phyloP scores from a whole-genome alignment of 2,329 filamentous ascomycete species.

The Colletotrichum sp. region DNA sequence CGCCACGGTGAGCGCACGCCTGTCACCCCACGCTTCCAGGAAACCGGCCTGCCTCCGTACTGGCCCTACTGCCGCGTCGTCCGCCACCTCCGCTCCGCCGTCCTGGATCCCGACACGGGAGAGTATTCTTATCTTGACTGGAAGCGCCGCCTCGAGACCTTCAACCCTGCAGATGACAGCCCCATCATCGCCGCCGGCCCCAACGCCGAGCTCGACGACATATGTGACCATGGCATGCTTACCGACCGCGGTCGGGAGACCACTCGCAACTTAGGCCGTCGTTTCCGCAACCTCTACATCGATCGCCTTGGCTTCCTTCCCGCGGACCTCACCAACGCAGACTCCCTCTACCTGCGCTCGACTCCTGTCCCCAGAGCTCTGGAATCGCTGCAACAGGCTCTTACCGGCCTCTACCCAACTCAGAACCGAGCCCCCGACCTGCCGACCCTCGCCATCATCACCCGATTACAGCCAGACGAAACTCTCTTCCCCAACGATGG shows the following conservation, averaged over 20 bases:
- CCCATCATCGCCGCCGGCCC: slow-evolving; percentile 73
- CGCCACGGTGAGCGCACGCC: slow-evolving; percentile 85
- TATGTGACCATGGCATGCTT: slow-evolving; percentile 81
- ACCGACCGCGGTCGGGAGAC: slow-evolving; percentile 78
- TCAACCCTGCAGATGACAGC: slow-evolving; percentile 69
- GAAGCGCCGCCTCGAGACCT: slow-evolving; percentile 82
- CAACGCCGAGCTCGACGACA: slow-evolving; percentile 72
- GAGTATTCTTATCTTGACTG: slow-evolving; percentile 58
- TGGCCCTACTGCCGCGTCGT: slow-evolving; percentile 93
- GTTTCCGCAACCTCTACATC: slow-evolving; percentile 75
- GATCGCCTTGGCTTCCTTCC: slow-evolving; percentile 78
- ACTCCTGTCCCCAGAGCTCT: slow-evolving; percentile 78
- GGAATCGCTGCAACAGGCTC: slow-evolving; percentile 78
- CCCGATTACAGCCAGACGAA: slow-evolving; percentile 70
- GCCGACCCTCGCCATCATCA: slow-evolving; percentile 68
- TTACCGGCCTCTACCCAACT: slow-evolving; percentile 76
- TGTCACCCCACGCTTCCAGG: slow-evolving; percentile 86
- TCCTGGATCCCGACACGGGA: slow-evolving; percentile 47
- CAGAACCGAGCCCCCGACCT: slow-evolving; percentile 50
- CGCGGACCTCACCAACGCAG: slow-evolving; percentile 49
- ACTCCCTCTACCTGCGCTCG: slow-evolving; percentile 74
- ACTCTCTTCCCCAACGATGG: slow-evolving; percentile 79
- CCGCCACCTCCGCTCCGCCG: slow-evolving; percentile 65
- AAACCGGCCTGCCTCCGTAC: slow-evolving; percentile 68
- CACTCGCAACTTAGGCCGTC: slow-evolving; percentile 70